A percentile compares a stretch with the other conserved stretches of the same genome.
Evolutionary conservation across 2,329 filamentous ascomycete genomes (phyloP).

Genomic region (Cadophora gregata): DNA sequence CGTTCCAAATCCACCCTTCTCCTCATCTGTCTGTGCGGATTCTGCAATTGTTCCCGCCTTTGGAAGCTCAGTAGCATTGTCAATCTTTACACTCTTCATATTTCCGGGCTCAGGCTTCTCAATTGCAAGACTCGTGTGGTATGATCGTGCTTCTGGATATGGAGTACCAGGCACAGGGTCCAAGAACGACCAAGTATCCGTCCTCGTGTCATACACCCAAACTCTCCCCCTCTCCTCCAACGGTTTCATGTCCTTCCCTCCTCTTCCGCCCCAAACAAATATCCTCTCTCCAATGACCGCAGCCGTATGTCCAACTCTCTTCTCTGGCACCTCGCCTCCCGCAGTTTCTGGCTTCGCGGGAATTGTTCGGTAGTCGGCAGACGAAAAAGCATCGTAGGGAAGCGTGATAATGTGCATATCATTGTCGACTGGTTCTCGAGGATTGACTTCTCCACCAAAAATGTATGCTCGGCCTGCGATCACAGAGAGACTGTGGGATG

Average conservation of each 20-base stretch:
- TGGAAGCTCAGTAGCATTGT: constrained; percentile 54
- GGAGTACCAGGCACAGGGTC: constrained; percentile 58
- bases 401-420: constrained; percentile 71
- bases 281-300: constrained; percentile 72
- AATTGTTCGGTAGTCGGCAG: constrained; percentile 64
- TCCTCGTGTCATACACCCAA: constrained; percentile 75
- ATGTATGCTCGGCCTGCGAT: constrained; percentile 65
- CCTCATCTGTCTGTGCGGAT: constrained; percentile 61
- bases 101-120: constrained; percentile 53
- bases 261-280: constrained; percentile 82
- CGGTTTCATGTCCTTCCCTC: constrained; percentile 70
- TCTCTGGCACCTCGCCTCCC: constrained; percentile 59
- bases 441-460: constrained; percentile 76
- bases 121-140: constrained; percentile 67
- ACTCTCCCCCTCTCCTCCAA: constrained; percentile 77
- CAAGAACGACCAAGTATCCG: constrained; percentile 68
- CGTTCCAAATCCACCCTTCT: constrained; percentile 68
- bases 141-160: constrained; percentile 70
- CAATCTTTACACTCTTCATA: constrained; percentile 36
- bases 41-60: constrained; percentile 63
- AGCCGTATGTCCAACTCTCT: constrained; percentile 76
- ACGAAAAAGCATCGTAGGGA: constrained; percentile 59
- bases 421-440: constrained; percentile 74
- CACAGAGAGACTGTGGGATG: constrained; percentile 74
- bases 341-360: constrained; percentile 52